A percentile compares a stretch with the other conserved stretches of the same genome.
These are phyloP conservation scores for Aspergillus neoniger DNA, from an alignment of 2,329 filamentous ascomycete genomes.

Conservation along the genomic window DNA sequence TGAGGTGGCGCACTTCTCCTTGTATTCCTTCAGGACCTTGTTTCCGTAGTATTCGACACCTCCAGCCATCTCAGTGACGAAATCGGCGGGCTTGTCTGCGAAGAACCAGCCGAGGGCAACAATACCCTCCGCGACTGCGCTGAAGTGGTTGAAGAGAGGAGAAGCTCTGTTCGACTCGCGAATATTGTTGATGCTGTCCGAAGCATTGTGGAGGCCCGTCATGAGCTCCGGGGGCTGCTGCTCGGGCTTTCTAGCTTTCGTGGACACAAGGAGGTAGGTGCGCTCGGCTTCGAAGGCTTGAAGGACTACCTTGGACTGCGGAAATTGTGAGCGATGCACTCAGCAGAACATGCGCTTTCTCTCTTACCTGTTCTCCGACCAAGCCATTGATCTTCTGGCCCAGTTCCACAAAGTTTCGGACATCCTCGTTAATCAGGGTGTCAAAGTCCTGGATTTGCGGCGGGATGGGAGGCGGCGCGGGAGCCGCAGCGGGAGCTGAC, in stretches of 20 bases:
- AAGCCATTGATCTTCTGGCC: conserved; percentile 77
- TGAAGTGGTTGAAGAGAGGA: conserved; percentile 76
- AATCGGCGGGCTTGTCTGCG: conserved; percentile 78
- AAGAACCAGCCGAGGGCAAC: conserved; percentile 89
- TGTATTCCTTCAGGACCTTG: conserved; percentile 86
- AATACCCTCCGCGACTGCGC: conserved; percentile 86
- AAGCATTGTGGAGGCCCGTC: conserved; percentile 81
- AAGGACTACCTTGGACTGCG: conserved; percentile 57
- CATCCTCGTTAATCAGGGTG: conserved; percentile 68
- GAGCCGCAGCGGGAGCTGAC: conserved; percentile 47
- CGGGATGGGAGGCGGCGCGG: conserved; percentile 64
- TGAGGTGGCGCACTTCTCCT: conserved; percentile 64
- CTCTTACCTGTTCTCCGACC: conserved; percentile 74
- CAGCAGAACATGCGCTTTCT: neutral
- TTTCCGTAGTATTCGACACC: conserved; percentile 94
- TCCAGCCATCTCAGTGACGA: conserved; percentile 78
- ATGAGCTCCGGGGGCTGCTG: conserved; percentile 72
- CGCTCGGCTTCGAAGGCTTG: conserved; percentile 80
- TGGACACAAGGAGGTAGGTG: conserved; percentile 82
- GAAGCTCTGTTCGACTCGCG: conserved; percentile 79
- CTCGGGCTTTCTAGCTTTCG: conserved; percentile 90
- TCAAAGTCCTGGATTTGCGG: conserved; percentile 88
- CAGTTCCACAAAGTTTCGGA: conserved; percentile 75
- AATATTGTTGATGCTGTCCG: conserved; percentile 76
- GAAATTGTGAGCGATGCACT: conserved; percentile 15